These are phyloP conservation scores for Cystobasidiaceae sp. DNA, from an alignment of 1,284 basidiomycete species.

Conservation along the genomic window DNA sequence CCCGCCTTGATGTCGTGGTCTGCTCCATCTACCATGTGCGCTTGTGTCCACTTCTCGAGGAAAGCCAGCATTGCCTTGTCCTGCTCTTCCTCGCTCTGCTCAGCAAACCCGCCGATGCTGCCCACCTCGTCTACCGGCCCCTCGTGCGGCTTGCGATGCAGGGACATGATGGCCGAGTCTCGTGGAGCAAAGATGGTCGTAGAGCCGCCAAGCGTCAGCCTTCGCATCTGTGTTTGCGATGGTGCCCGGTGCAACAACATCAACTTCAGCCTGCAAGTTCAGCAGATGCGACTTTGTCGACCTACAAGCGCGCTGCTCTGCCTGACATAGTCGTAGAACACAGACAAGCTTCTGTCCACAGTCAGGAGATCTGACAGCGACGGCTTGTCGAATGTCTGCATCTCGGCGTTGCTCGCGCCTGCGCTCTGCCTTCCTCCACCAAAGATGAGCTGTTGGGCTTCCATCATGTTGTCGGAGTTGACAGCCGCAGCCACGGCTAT, in stretches of 20 bases:
- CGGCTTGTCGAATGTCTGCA: constrained; percentile 20
- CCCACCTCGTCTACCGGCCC: not conserved
- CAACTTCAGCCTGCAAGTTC: not conserved
- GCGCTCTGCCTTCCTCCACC: not conserved
- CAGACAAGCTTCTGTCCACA: not conserved
- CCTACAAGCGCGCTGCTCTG: constrained; percentile 11
- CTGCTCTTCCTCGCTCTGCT: constrained; percentile 2
- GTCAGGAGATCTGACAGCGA: constrained; percentile 20
- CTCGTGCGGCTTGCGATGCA: constrained; percentile 14
- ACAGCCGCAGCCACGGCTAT: not conserved
- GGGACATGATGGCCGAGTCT: constrained; percentile 11
- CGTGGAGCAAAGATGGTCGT: constrained; percentile 25
- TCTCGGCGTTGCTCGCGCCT: not conserved
- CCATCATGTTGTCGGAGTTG: not conserved
- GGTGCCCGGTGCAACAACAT: no score
- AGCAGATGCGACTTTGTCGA: not conserved
- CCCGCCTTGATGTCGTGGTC: constrained; percentile 11
- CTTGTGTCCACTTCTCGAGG: constrained; percentile 17
- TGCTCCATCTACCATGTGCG: constrained; percentile 11
- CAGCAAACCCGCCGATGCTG: no score
- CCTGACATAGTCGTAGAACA: constrained; percentile 25
- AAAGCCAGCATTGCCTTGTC: constrained; percentile 8
- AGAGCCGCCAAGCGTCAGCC: not conserved
- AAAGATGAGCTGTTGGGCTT: constrained; percentile 17
- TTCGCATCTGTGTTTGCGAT: not conserved